These are phyloP conservation scores for Carex kokanica DNA, from an alignment of 176 grass and related monocot genomes.

Conservation along the genomic window DNA sequence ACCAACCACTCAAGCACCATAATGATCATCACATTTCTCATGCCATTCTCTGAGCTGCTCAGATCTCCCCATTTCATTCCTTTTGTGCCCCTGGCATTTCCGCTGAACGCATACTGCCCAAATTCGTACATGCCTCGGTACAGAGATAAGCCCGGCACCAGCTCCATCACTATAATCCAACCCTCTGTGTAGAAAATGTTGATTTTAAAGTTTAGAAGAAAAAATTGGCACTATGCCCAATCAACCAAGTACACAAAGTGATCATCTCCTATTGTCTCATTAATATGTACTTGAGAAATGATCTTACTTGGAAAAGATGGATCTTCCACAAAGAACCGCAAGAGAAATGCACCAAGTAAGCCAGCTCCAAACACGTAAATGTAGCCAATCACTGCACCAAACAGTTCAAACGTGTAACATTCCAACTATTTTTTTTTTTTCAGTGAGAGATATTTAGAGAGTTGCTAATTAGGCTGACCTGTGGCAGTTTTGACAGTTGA, in stretches of 20 bases:
- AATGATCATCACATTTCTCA: constrained; percentile 66
- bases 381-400: constrained; percentile 69
- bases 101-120: constrained; percentile 50
- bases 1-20: constrained; percentile 75
- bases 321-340: constrained; percentile 61
- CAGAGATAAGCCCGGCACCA: constrained; percentile 83
- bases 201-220: constrained; percentile 7
- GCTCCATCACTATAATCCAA: constrained; percentile 80
- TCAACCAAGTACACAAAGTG: neutral
- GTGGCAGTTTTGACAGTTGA: constrained; percentile 71
- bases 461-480: constrained; percentile 29
- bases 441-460: neutral
- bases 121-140: constrained; percentile 77
- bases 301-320: constrained; percentile 65
- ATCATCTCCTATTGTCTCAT: neutral
- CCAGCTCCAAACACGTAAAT: constrained; percentile 89
- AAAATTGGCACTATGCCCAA: too few species aligned
- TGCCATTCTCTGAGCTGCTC: constrained; percentile 51
- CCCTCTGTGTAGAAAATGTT: constrained; percentile 47
- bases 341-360: constrained; percentile 62
- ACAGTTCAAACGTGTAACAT: too few species aligned
- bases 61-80: constrained; percentile 81
- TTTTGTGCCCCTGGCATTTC: constrained; percentile 38
- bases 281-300: constrained; percentile 12
- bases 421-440: too few species aligned